phyloP scores from a whole-genome alignment of 2,329 filamentous ascomycete genomes.

The Alternaria panax region DNA sequence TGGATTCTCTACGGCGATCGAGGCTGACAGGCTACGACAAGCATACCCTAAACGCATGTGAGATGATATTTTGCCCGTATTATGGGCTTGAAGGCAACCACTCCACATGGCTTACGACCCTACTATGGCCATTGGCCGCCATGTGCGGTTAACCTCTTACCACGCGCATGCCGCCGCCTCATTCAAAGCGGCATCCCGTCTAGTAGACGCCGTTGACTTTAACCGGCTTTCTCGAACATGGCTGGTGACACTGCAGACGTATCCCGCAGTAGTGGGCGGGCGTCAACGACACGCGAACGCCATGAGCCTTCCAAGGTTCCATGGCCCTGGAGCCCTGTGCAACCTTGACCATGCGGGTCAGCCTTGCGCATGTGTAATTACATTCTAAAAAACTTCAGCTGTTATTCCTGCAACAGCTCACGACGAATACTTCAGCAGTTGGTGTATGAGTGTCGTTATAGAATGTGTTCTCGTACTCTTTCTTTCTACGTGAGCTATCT shows the following conservation, averaged over 20 bases:
- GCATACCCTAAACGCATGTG: constrained; percentile 4
- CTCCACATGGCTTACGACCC: neutral
- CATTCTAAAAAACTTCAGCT: constrained; percentile 7
- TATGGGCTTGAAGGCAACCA: neutral
- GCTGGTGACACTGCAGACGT: constrained; percentile 9
- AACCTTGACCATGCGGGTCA: constrained; percentile 20
- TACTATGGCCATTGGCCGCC: neutral
- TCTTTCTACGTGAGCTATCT: neutral
- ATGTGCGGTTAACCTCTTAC: neutral
- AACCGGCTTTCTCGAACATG: constrained; percentile 16
- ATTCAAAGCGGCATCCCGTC: constrained; percentile 8
- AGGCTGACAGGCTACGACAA: constrained; percentile 3
- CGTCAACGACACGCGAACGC: constrained; percentile 9
- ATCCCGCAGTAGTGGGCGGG: constrained; percentile 4
- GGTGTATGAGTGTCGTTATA: neutral
- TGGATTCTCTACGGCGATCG: neutral
- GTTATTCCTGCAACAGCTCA: constrained; percentile 1
- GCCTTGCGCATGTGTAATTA: constrained; percentile 21
- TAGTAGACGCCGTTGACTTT: constrained; percentile 3
- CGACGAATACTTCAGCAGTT: constrained; percentile 1
- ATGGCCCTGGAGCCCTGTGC: constrained; percentile 18
- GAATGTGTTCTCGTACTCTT: neutral
- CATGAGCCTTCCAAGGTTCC: constrained; percentile 17
- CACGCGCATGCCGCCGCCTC: constrained; percentile 2
- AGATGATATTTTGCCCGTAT: neutral